Percentiles rank a stretch among this genome's conserved stretches.
Evolutionary conservation across 2,329 filamentous ascomycete genomes (phyloP).

Genomic region (Calonectria crousiana): DNA sequence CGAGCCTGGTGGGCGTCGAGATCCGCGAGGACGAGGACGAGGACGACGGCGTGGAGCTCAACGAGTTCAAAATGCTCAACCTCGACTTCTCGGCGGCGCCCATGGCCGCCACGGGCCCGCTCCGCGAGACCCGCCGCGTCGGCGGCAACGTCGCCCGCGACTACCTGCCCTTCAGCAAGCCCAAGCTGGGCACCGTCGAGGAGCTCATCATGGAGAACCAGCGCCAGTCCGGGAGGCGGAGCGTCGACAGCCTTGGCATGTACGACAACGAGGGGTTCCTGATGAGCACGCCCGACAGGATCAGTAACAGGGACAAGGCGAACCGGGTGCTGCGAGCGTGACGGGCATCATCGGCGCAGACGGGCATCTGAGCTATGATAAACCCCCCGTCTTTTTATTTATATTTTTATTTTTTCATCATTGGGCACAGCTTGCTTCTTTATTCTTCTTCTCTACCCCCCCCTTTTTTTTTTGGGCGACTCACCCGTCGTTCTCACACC

Average conservation of each 20-base stretch:
- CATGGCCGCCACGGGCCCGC: not conserved
- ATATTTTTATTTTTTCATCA: slow-evolving; percentile 1
- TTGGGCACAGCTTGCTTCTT: not conserved
- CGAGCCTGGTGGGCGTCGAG: slow-evolving; percentile 29
- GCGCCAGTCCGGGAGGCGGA: slow-evolving; percentile 41
- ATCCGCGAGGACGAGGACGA: slow-evolving; percentile 39
- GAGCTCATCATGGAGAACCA: slow-evolving; percentile 42
- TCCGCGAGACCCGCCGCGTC: slow-evolving; percentile 35
- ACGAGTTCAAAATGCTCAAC: slow-evolving; percentile 25
- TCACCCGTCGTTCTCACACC: not conserved
- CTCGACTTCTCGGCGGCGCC: slow-evolving; percentile 31
- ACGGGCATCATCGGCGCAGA: slow-evolving; percentile 2
- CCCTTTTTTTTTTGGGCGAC: not conserved
- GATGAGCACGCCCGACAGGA: slow-evolving; percentile 55
- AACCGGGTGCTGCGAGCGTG: slow-evolving; percentile 45
- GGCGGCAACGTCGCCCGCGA: slow-evolving; percentile 38
- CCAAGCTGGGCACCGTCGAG: slow-evolving; percentile 43
- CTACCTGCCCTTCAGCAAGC: slow-evolving; percentile 26
- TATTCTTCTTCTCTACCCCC: not conserved
- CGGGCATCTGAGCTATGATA: not conserved
- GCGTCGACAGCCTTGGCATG: slow-evolving; percentile 55
- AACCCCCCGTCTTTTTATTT: not conserved
- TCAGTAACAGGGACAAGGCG: slow-evolving; percentile 49
- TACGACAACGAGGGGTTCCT: slow-evolving; percentile 62
- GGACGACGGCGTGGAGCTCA: slow-evolving; percentile 33